Evolutionary conservation across 148 eudicot species (phyloP), one percentile per base, ranked within the genome.

Genomic region (Camellia japonica): DNA sequence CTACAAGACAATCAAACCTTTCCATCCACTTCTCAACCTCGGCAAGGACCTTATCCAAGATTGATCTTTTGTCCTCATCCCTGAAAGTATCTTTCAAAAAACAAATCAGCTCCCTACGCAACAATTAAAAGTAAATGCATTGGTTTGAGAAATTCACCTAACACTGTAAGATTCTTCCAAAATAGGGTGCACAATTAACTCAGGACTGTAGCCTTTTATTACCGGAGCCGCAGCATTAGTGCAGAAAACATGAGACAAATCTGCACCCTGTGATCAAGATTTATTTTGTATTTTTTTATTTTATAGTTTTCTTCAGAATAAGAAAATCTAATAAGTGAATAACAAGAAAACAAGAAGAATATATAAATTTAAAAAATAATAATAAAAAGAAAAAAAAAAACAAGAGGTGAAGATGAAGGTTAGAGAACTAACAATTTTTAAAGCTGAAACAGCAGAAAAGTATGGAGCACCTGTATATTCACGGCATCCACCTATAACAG

Each of bases 391-490:
- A 30, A 14, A 41, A 47, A 55, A 66, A 46, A 71, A 18, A 51
- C 44, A 72, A 46, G 30, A 14, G 38, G 38, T 30, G 38, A 30
- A 30, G 79, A 54, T 1, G 44, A 74, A 43, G 59, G 62, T 58
- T 16, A 41, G 74, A 65, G 63, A 51, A 90, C 99, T 90, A 74
- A 96, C 99, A 82, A 94, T 90, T 90, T 90, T 94, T 77, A 96
- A 86, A 75, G 99, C 98, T 77, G 99, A 96, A 83, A 96, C 92
- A 42, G 98, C 99, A 61, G 99, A 85, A 75, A 96, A 96, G 82
- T 92, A 96, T 46, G 99, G 99, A 68, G 99, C 99, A 73, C 99
- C 99, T 19, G 99, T 96, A 88, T 96, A 96, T 71, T 93, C 99
- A 49, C 98, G 95, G 75, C 98, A 96, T 56, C 99, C 99, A n/a